Base-by-base conservation (phyloP, 805 yeast genomes). In the Saccharomycopsis olivae region DNA sequence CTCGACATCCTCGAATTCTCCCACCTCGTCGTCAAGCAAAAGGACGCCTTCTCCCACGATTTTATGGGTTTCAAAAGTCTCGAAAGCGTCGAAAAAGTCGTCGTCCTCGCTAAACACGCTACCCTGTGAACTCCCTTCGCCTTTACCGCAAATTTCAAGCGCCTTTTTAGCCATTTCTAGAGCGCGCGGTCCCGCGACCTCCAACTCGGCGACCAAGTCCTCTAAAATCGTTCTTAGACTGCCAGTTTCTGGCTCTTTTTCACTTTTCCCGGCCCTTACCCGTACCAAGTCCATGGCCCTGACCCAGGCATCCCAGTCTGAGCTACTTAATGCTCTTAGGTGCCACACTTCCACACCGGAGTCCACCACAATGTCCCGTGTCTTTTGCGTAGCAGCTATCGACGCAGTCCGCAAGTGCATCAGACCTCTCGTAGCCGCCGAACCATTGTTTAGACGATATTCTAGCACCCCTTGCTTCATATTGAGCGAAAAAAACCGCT, bases 311-410 rank as follows among this genome's bases (percentile, higher is more conserved):
- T 75, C 70, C 69, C 86, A 92, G 48, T 82, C 88, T 5, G 68
- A 64, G 9, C 60, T 58, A 41, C 67, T 74, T 35, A 66, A 61
- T 0, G 96, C 83, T 51, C 82, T 84, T 45, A 89, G 64, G 29
- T 75, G 76, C 97, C 97, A 89, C 8, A 83, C 77, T 56, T 89
- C 97, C 75, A 89, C 78, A 2, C 97, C 97, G 0, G 96, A 86
- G 56, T 92, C 96, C 43, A 92, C 71, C 34, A 80, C 76, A 32
- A 92, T 76, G 51, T 83, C 79, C 39, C 73, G 61, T 18, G 74
- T 72, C 42, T 71, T 71, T 19, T 73, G 66, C 51, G 79, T 79
- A 0, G 94, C 95, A 41, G 88, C 73, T 2, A 92, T 76, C n/a
- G 82, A 82, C 2, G 94, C 77, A 35, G 81, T 69, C 39, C 72